Conservation (phyloP, 495 filamentous ascomycete genomes). For the Aspergillus ostianus region DNA sequence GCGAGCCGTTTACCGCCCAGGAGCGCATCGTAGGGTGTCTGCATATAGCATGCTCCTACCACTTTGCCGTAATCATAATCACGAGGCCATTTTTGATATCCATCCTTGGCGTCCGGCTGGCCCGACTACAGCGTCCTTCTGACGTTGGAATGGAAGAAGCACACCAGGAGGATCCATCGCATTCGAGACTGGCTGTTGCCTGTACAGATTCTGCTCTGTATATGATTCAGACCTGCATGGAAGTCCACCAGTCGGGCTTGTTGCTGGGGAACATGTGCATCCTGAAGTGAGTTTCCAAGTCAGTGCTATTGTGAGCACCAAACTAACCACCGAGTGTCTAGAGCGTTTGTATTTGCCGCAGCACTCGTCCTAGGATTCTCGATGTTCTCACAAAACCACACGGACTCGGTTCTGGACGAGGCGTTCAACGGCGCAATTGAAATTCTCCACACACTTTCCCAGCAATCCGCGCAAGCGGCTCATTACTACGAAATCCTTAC, state of each 20-base stretch:
- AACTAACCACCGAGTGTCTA: constrained; percentile 18
- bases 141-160: constrained; percentile 1
- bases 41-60: constrained; percentile 43
- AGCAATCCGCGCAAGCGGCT: constrained; percentile 40
- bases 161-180: constrained; percentile 31
- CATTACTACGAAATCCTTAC: constrained; percentile 40
- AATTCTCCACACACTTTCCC: constrained; percentile 32
- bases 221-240: constrained; percentile 42
- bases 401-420: constrained; percentile 29
- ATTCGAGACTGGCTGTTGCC: constrained; percentile 33
- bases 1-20: constrained; percentile 18
- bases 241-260: constrained; percentile 32
- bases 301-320: neutral
- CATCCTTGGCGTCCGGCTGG: constrained; percentile 34
- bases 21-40: constrained; percentile 37
- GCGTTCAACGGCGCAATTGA: constrained; percentile 32
- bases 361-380: constrained; percentile 44
- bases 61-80: constrained; percentile 44
- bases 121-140: constrained; percentile 31
- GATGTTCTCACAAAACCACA: constrained; percentile 37
- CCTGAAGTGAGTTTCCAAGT: constrained; percentile 26
- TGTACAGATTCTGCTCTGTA: constrained; percentile 42
- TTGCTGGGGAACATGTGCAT: constrained; percentile 40
- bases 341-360: constrained; percentile 43
- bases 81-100: constrained; percentile 43